phyloP scores from a whole-genome alignment of 257 asterid genomes.

The Gentiana straminea region DNA sequence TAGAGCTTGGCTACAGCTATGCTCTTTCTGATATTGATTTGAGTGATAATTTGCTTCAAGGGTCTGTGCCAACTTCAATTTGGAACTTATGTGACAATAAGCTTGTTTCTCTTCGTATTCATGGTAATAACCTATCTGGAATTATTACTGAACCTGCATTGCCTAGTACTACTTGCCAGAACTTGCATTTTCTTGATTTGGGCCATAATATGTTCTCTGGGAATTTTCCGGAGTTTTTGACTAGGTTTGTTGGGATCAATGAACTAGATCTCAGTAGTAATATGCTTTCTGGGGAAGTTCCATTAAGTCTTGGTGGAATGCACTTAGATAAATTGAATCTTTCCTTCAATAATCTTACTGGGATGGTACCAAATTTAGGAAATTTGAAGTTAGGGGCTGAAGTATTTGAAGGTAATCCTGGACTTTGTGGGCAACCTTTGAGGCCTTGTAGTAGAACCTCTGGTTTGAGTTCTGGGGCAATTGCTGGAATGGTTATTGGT shows the following conservation, averaged over 20 bases:
- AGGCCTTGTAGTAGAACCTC: constrained; percentile 46
- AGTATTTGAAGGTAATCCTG: constrained; percentile 76
- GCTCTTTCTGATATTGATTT: constrained; percentile 74
- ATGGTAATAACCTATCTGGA: constrained; percentile 76
- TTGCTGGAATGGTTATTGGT: constrained; percentile 90
- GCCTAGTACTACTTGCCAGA: constrained; percentile 60
- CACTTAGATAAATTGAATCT: constrained; percentile 73
- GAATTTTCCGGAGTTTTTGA: constrained; percentile 52
- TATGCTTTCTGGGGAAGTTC: constrained; percentile 53
- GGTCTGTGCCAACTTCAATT: constrained; percentile 71
- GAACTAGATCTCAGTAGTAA: constrained; percentile 75
- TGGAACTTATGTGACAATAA: constrained; percentile 86
- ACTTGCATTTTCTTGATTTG: constrained; percentile 62
- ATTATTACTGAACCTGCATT: constrained; percentile 70
- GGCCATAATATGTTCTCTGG: constrained; percentile 71
- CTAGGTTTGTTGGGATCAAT: constrained; percentile 42
- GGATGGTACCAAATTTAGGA: constrained; percentile 67
- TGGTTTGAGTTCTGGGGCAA: constrained; percentile 76
- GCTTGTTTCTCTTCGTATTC: constrained; percentile 56
- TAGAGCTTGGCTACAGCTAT: constrained; percentile 86
- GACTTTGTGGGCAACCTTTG: constrained; percentile 74
- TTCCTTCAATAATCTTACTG: constrained; percentile 84
- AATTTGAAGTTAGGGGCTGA: constrained; percentile 62
- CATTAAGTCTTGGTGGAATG: constrained; percentile 35
- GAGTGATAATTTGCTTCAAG: constrained; percentile 56